These are phyloP conservation scores for Fraxinus greggii DNA, from an alignment of 305 asterid species.

Conservation along the genomic window DNA sequence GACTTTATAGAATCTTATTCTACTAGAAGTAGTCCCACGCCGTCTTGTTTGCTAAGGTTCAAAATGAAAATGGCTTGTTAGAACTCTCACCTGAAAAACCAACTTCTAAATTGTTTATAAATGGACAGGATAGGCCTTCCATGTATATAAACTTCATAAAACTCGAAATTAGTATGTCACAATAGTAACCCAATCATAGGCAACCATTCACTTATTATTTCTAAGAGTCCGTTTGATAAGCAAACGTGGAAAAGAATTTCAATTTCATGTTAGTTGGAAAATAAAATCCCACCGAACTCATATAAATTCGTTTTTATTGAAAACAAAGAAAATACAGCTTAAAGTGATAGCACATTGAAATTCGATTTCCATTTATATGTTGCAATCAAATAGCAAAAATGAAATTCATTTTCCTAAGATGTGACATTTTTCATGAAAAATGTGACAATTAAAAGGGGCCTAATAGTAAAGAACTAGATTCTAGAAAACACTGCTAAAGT, in stretches of 20 bases:
- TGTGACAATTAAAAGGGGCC: too few species aligned
- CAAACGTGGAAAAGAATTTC: too few species aligned
- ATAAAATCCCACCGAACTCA: too few species aligned
- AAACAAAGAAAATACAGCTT: too few species aligned
- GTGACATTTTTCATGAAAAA: too few species aligned
- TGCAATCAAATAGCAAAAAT: too few species aligned
- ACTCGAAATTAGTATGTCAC: not conserved
- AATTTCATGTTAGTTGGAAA: too few species aligned
- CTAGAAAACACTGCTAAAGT: not conserved
- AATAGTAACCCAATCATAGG: not conserved
- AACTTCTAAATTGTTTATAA: not conserved
- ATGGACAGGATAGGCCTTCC: not conserved
- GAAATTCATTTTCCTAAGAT: too few species aligned
- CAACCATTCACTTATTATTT: not conserved
- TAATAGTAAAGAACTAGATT: not conserved
- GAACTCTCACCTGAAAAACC: not conserved
- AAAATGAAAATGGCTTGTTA: not conserved
- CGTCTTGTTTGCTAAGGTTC: not conserved
- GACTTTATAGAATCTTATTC: not conserved
- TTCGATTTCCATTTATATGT: too few species aligned
- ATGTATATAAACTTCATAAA: not conserved
- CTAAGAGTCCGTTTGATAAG: too few species aligned
- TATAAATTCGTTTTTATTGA: too few species aligned
- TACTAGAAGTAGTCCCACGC: not conserved
- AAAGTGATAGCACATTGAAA: too few species aligned